Conservation (phyloP, 768 basidiomycete species). For the Naganishia onofrii region DNA sequence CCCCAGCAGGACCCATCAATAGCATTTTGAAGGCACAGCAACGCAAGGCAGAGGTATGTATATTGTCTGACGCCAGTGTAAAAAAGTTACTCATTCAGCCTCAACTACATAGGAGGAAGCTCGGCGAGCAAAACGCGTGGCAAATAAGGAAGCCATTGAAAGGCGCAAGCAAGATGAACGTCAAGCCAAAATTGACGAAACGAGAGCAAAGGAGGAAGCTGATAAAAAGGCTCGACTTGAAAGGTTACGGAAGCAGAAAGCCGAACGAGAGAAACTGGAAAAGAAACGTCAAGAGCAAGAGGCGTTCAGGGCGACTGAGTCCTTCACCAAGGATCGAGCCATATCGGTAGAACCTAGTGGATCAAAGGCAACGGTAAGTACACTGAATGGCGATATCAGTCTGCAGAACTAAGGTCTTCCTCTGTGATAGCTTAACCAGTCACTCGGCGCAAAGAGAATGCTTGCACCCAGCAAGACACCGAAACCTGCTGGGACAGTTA, state of each 20-base stretch:
- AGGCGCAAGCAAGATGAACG: slow-evolving; percentile 31
- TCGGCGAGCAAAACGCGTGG: slow-evolving; percentile 23
- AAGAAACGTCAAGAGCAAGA: slow-evolving; percentile 27
- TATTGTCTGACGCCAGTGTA: neutral
- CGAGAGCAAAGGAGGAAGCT: slow-evolving; percentile 20
- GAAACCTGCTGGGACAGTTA: neutral
- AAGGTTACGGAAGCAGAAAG: slow-evolving; percentile 26
- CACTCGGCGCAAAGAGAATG: slow-evolving; percentile 7
- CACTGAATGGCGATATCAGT: no score
- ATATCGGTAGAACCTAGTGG: neutral
- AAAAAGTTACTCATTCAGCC: neutral
- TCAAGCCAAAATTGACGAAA: slow-evolving; percentile 15
- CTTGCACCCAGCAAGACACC: neutral
- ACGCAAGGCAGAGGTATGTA: slow-evolving; percentile 24
- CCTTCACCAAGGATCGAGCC: slow-evolving; percentile 5
- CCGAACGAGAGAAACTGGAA: slow-evolving; percentile 24
- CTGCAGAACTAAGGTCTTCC: neutral
- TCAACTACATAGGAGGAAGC: slow-evolving; percentile 19
- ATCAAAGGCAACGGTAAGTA: slow-evolving; percentile 6
- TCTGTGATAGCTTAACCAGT: slow-evolving; percentile 4
- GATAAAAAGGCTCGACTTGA: slow-evolving; percentile 18
- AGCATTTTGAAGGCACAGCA: slow-evolving; percentile 30
- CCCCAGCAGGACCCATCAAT: slow-evolving; percentile 16
- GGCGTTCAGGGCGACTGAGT: slow-evolving; percentile 4
- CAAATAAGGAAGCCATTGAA: slow-evolving; percentile 27